phyloP scores from a whole-genome alignment of 495 filamentous ascomycete species.

The Penicillium bialowiezense region DNA sequence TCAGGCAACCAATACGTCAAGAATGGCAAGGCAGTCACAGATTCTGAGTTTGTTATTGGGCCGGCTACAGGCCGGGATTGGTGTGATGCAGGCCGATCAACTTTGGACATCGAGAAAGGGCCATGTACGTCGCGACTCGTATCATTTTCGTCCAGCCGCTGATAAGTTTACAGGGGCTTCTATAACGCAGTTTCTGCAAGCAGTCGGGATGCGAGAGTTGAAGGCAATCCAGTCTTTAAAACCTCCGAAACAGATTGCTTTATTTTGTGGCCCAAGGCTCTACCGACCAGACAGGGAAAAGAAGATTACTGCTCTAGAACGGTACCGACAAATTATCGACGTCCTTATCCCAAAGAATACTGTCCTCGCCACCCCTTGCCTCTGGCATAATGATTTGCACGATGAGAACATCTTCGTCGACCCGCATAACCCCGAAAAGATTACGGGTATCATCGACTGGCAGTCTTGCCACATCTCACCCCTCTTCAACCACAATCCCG shows the following conservation, averaged over 20 bases:
- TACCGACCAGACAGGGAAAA: conserved; percentile 30
- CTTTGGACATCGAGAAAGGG: conserved; percentile 25
- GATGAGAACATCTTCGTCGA: conserved; percentile 41
- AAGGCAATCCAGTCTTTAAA: conserved; percentile 24
- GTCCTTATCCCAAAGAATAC: background rate
- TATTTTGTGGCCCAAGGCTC: conserved; percentile 32
- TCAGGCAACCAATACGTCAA: background rate
- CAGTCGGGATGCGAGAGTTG: background rate
- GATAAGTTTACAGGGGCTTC: background rate
- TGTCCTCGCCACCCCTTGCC: conserved; percentile 21
- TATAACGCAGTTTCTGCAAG: background rate
- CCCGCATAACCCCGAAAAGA: conserved; percentile 28
- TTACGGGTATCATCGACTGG: conserved; percentile 40
- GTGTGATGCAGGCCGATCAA: conserved; percentile 29
- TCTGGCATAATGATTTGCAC: conserved; percentile 44
- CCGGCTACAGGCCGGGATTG: conserved; percentile 30
- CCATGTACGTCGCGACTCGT: background rate
- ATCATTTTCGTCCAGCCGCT: background rate
- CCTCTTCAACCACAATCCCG: conserved; percentile 33
- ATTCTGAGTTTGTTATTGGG: conserved; percentile 31
- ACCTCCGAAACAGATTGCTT: conserved; percentile 22
- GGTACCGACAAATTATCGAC: background rate
- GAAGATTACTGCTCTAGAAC: conserved; percentile 22
- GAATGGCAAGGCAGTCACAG: conserved; percentile 13
- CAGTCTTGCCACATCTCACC: conserved; percentile 33